phyloP scores from a whole-genome alignment of 1,284 basidiomycete species.

The Sporisorium scitamineum region DNA sequence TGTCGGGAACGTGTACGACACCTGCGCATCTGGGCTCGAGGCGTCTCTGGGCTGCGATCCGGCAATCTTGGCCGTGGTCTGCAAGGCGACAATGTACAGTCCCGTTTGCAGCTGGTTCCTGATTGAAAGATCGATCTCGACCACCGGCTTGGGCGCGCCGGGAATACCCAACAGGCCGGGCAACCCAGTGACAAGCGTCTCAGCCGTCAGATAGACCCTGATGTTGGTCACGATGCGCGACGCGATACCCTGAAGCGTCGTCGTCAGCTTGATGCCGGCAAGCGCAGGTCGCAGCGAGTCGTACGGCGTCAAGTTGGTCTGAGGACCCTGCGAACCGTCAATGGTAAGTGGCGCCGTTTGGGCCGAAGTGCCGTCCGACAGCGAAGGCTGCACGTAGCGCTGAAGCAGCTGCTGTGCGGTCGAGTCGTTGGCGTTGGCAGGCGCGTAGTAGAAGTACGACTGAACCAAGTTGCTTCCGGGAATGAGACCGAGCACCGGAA shows the following conservation, averaged over 20 bases:
- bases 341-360: constrained; percentile 33
- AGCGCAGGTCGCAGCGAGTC: constrained; percentile 76
- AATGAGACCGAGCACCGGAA: constrained; percentile 72
- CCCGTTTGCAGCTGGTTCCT: constrained; percentile 44
- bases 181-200: constrained; percentile 40
- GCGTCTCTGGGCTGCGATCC: constrained; percentile 32
- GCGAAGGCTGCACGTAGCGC: constrained; percentile 60
- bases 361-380: constrained; percentile 23
- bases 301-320: constrained; percentile 75
- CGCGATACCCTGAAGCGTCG: constrained; percentile 72
- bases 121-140: constrained; percentile 43
- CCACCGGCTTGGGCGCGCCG: constrained; percentile 12
- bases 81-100: constrained; percentile 40
- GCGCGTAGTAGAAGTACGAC: constrained; percentile 78
- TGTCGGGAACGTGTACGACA: constrained; percentile 51
- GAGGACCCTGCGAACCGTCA: constrained; percentile 38
- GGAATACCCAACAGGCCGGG: constrained; percentile 20
- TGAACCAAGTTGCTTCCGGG: constrained; percentile 75
- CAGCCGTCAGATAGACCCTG: constrained; percentile 46
- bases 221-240: constrained; percentile 53
- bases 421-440: constrained; percentile 77
- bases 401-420: constrained; percentile 72
- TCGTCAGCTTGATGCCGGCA: constrained; percentile 74
- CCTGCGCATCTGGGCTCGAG: constrained; percentile 26
- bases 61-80: constrained; percentile 33